Evolutionary conservation across 495 filamentous ascomycete genomes (phyloP), one percentile per base, ranked within the genome.

Genomic region (Penicillium flavigenum): DNA sequence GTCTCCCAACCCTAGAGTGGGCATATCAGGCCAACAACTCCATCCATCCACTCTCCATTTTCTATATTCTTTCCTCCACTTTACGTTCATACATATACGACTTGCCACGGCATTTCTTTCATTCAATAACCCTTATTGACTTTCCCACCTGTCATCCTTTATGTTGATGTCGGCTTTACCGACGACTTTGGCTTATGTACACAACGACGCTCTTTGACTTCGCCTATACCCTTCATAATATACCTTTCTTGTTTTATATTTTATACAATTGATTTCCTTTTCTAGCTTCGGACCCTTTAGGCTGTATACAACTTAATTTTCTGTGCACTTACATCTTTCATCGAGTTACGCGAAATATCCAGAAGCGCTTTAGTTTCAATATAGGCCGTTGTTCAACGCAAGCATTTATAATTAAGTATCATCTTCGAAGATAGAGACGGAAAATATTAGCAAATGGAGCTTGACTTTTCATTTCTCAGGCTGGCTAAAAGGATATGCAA

Each of bases 401-500:
- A 19, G 24, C 8, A 17, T 39, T 39, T 9, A 7, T 17, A 39
- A 39, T 29, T n/a, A n/a, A n/a, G 24, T 29, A 47, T 29, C 34
- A 5, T 4, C 0, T 6, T 7, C 16, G 16, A 39, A 38, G 16
- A 17, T 7, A 39, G 16, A 39, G 5, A 16, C 7, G 7, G 12
- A 3, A 12, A 12, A 3, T 41, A 41, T 20, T n/a, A 31, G 36
- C 36, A 31, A 51, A 44, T 14, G 1, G 19, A 27, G 36, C 24
- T 34, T 22, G 26, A 20, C 9, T 11, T 53, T 31, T 34, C 26
- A 22, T 14, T 20, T n/a, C 19, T 50, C 14, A 10, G 19, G 16
- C 44, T 31, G 44, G 32, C 53, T 47, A 55, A 55, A 47, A 12
- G 29, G 42, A 55, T 24, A 55, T 55, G 20, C 36, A 54, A 47